Conservation (phyloP, 768 basidiomycete species). For the Pulveroboletus sp. region DNA sequence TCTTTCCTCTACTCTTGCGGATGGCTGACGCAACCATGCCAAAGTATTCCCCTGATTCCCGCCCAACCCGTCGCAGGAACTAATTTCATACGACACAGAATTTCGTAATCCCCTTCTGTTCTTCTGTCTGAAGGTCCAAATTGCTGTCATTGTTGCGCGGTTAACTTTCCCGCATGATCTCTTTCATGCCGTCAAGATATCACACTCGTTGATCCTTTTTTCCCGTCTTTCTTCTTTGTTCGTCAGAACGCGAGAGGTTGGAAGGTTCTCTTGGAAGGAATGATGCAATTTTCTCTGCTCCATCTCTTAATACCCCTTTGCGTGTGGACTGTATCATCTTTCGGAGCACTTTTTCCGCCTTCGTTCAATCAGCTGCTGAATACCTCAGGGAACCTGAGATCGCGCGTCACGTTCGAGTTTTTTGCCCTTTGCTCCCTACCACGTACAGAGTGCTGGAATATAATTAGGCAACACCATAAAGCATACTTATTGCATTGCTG, state of each 20-base stretch:
- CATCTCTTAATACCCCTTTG: neutral
- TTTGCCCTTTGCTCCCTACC: too few relatives aligned
- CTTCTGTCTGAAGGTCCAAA: neutral
- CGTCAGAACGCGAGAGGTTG: neutral
- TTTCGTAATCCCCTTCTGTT: constrained; percentile 16
- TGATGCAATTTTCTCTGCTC: neutral
- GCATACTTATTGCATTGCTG: too few relatives aligned
- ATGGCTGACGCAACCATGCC: constrained; percentile 8
- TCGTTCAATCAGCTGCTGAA: too few relatives aligned
- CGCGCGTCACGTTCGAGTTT: too few relatives aligned
- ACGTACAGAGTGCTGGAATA: too few relatives aligned
- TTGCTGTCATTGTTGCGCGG: neutral
- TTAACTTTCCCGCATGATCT: neutral
- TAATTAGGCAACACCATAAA: too few relatives aligned
- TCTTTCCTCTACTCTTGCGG: constrained; percentile 4
- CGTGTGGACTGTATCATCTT: neutral
- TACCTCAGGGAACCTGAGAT: too few relatives aligned
- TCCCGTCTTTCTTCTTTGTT: too few relatives aligned
- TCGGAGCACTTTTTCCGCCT: too few relatives aligned
- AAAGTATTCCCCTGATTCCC: constrained; percentile 14
- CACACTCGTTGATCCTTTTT: constrained; percentile 15
- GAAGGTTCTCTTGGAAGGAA: constrained; percentile 1
- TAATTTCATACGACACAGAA: constrained; percentile 23
- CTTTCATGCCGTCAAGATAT: constrained; percentile 6
- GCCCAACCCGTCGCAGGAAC: constrained; percentile 15